Conservation (phyloP, 140 eudicot genomes). For the Cichorium intybus region DNA sequence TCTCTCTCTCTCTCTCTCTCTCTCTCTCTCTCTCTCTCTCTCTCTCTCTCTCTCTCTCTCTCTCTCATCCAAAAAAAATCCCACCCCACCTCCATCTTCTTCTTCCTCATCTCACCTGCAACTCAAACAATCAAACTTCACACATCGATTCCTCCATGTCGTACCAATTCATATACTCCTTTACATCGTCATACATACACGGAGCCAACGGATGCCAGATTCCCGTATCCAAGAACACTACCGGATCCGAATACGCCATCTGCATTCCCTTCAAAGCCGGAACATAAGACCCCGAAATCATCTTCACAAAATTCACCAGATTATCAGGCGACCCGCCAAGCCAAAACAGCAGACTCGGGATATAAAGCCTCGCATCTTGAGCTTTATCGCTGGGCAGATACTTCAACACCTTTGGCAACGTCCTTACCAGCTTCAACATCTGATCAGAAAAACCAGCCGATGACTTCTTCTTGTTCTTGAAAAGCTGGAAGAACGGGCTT, state of each 20-base stretch:
- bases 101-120: no score
- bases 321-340: conserved; percentile 99
- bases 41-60: no score
- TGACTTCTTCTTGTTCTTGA: conserved; percentile 72
- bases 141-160: no score
- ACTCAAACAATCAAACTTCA: no score
- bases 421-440: conserved; percentile 93
- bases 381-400: conserved; percentile 97
- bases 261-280: conserved; percentile 81
- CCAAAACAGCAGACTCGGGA: no score
- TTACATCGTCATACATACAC: no score
- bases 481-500: conserved; percentile 85
- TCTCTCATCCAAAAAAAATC: no score
- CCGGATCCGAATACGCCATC: conserved; percentile 86
- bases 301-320: conserved; percentile 80
- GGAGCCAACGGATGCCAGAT: conserved; percentile 99
- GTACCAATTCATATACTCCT: no score
- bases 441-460: conserved; percentile 94
- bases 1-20: no score
- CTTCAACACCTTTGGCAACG: conserved; percentile 89
- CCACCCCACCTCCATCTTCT: no score
- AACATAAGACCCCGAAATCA: conserved; percentile 88
- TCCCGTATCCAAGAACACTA: conserved; percentile 85
- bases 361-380: conserved; percentile 92
- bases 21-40: no score